Evolutionary conservation across 2,329 filamentous ascomycete genomes (phyloP).

Genomic region (Fusarium scirpi): DNA sequence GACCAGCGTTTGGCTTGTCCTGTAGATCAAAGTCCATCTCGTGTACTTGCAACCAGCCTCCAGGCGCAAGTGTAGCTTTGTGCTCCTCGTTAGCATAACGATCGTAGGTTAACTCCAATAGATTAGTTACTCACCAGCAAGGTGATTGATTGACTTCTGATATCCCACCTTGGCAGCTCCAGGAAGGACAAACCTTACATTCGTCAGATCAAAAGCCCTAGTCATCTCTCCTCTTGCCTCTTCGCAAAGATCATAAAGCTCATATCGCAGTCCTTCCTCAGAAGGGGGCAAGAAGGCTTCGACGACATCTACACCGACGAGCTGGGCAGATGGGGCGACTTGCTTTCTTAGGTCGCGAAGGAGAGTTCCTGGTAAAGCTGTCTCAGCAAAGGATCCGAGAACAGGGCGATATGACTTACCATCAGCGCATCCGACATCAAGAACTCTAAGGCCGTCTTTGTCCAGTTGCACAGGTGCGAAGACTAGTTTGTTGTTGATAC

Average conservation of each 20-base stretch:
- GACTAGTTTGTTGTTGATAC: slow-evolving; percentile 10
- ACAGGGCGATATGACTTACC: not conserved
- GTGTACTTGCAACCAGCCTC: slow-evolving; percentile 26
- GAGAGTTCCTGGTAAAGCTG: not conserved
- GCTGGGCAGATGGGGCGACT: slow-evolving; percentile 16
- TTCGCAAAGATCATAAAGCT: slow-evolving; percentile 14
- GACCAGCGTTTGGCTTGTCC: not conserved
- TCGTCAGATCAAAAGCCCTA: slow-evolving; percentile 8
- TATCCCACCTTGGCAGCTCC: slow-evolving; percentile 9
- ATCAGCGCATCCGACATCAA: slow-evolving; percentile 30
- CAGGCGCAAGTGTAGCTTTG: slow-evolving; percentile 8
- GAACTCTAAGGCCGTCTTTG: slow-evolving; percentile 4
- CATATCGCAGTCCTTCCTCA: not conserved
- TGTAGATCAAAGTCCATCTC: slow-evolving; percentile 19
- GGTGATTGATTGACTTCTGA: not conserved
- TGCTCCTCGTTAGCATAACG: accelerated
- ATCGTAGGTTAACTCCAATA: accelerated
- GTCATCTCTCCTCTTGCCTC: not conserved
- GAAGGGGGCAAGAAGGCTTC: slow-evolving; percentile 14
- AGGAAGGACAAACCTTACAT: slow-evolving; percentile 16
- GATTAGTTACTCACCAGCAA: not conserved
- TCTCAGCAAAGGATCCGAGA: accelerated
- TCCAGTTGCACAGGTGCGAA: slow-evolving; percentile 10
- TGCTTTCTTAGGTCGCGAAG: slow-evolving; percentile 25
- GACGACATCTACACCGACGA: slow-evolving; percentile 29